phyloP scores from a whole-genome alignment of 495 filamentous ascomycete species.

The Penicillium angulare region DNA sequence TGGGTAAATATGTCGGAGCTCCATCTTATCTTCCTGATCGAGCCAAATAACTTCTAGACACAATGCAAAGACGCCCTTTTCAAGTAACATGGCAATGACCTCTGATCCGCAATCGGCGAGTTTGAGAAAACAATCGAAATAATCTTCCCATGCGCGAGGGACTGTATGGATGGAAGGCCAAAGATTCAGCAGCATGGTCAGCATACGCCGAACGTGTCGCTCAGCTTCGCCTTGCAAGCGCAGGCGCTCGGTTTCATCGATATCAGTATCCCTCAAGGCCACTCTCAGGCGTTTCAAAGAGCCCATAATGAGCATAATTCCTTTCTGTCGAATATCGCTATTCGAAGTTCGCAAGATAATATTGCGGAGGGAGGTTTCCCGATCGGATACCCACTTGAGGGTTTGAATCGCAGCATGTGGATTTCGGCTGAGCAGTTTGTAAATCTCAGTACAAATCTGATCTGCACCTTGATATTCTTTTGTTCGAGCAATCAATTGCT shows the following conservation, averaged over 20 bases:
- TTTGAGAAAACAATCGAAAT: conserved; percentile 64
- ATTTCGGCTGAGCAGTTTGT: conserved; percentile 45
- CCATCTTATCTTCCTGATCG: conserved; percentile 53
- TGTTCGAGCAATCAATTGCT: conserved; percentile 71
- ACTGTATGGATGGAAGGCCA: conserved; percentile 55
- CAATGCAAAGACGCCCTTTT: conserved; percentile 52
- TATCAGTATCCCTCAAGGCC: conserved; percentile 39
- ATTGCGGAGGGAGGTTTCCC: conserved; percentile 58
- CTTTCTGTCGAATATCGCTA: conserved; percentile 56
- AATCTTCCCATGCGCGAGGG: conserved; percentile 74
- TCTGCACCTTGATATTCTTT: conserved; percentile 69
- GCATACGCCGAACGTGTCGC: conserved; percentile 53
- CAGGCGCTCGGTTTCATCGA: conserved; percentile 28
- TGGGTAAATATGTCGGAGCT: conserved; percentile 48
- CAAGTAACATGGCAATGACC: conserved; percentile 55
- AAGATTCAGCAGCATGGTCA: conserved; percentile 48
- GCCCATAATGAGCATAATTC: conserved; percentile 52
- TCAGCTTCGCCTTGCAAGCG: conserved; percentile 31
- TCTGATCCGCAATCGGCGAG: conserved; percentile 56
- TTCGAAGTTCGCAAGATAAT: conserved; percentile 66
- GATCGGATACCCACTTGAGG: conserved; percentile 61
- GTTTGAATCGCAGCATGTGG: conserved; percentile 36
- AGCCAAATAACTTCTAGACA: conserved; percentile 63
- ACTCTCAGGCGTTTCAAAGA: conserved; percentile 48
- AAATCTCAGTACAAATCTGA: conserved; percentile 52